Percentiles rank a stretch among this genome's conserved stretches.
Evolutionary conservation across 495 filamentous ascomycete genomes (phyloP).

Genomic region (Acidiella bohemica): DNA sequence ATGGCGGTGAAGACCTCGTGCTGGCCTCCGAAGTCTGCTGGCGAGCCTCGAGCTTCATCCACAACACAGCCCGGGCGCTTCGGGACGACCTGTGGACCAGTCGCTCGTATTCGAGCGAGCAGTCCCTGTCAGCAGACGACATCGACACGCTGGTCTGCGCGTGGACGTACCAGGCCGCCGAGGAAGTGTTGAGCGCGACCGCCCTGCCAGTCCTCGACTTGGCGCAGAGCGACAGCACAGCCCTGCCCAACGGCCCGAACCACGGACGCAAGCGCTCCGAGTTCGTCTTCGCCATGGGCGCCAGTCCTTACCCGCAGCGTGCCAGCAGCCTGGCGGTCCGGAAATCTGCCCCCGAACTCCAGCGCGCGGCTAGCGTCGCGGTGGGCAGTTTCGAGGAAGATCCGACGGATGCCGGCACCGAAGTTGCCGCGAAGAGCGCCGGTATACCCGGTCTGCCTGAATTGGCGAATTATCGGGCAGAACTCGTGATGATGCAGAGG

Average conservation of each 20-base stretch:
- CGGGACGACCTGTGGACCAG: slow-evolving; percentile 51
- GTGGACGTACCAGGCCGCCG: slow-evolving; percentile 67
- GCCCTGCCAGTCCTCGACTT: slow-evolving; percentile 7
- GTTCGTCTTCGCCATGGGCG: slow-evolving; percentile 10
- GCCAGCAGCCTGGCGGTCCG: slow-evolving; percentile 4
- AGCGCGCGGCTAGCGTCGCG: slow-evolving; percentile 2
- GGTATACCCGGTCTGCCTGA: slow-evolving; percentile 15
- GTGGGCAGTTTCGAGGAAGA: slow-evolving; percentile 1
- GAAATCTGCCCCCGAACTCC: slow-evolving; percentile 5
- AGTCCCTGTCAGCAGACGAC: slow-evolving; percentile 25
- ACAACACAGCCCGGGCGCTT: slow-evolving; percentile 60
- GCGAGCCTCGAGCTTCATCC: slow-evolving; percentile 67
- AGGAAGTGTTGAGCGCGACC: slow-evolving; percentile 63
- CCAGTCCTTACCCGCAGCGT: slow-evolving; percentile 12
- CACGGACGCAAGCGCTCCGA: slow-evolving; percentile 1
- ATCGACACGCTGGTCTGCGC: slow-evolving; percentile 74
- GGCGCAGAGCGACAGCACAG: not conserved
- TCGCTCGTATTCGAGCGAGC: slow-evolving; percentile 16
- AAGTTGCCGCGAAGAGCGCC: slow-evolving; percentile 1
- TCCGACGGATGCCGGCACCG: slow-evolving; percentile 6
- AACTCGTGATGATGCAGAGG: slow-evolving; percentile 65
- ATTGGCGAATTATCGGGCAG: slow-evolving; percentile 66
- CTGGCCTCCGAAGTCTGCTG: slow-evolving; percentile 69
- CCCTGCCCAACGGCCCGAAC: slow-evolving; percentile 1
- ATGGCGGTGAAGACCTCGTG: slow-evolving; percentile 51